Conservation (phyloP, 202 grass and related monocot genomes). For the Setaria viridis region DNA sequence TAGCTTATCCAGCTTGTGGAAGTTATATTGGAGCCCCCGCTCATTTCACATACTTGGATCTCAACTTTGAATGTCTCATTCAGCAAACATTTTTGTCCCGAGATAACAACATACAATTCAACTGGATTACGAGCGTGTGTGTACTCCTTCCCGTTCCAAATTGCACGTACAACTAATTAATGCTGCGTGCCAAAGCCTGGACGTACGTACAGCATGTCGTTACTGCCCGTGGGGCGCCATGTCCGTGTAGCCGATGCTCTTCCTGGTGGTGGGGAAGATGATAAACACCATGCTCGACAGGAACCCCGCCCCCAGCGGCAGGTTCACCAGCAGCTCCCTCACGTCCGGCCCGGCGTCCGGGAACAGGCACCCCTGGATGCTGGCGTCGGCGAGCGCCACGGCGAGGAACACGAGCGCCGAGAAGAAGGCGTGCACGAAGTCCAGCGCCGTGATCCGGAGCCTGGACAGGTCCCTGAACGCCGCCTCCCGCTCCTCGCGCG, state of each 20-base stretch:
- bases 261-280: conserved; percentile 57
- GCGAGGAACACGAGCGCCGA: conserved; percentile 48
- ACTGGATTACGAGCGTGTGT: too few relatives aligned
- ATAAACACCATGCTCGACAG: conserved; percentile 60
- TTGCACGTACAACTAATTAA: background rate
- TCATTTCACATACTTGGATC: too few relatives aligned
- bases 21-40: too few relatives aligned
- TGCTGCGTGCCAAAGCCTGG: background rate
- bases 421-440: conserved; percentile 60
- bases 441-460: conserved; percentile 40
- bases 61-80: too few relatives aligned
- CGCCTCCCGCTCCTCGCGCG: background rate
- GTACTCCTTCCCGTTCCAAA: too few relatives aligned
- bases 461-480: conserved; percentile 45
- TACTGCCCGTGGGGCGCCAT: conserved; percentile 38
- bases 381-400: conserved; percentile 46
- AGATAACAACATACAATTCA: too few relatives aligned
- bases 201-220: background rate
- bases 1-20: too few relatives aligned
- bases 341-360: conserved; percentile 5
- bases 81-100: too few relatives aligned
- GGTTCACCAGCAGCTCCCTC: conserved; percentile 46
- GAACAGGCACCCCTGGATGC: conserved; percentile 55
- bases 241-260: conserved; percentile 61
- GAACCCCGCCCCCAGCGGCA: conserved; percentile 48